Percentiles rank a stretch among this genome's conserved stretches.
Conservation (phyloP, 2,329 filamentous ascomycete species). For the Karstenula rhodostoma region DNA sequence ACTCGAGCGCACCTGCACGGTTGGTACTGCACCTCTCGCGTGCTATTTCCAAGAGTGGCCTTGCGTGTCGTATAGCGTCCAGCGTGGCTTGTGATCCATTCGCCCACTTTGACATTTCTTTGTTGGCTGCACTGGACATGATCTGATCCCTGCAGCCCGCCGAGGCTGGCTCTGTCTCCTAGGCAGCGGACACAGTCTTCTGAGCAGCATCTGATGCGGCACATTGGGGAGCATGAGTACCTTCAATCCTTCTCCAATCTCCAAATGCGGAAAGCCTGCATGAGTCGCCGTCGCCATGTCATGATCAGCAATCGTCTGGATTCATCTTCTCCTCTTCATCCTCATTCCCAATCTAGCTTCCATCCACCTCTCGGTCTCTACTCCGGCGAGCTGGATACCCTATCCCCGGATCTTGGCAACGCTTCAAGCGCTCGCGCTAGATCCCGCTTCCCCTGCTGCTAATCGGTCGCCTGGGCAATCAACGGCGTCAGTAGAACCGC, state of each 20-base stretch:
- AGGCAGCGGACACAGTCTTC: background rate
- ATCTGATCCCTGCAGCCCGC: background rate
- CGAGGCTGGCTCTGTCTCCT: background rate
- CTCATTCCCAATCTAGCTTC: background rate
- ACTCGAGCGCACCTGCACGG: background rate
- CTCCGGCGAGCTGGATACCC: slow-evolving; percentile 4
- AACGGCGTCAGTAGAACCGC: slow-evolving; percentile 5
- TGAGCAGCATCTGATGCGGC: background rate
- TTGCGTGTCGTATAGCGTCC: background rate
- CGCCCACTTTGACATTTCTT: background rate
- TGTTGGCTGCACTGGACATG: background rate
- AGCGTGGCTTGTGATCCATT: background rate
- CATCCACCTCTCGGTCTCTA: slow-evolving; percentile 7
- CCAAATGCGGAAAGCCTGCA: background rate
- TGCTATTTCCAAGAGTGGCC: background rate
- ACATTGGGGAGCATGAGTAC: background rate
- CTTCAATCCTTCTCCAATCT: background rate
- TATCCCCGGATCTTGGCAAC: slow-evolving; percentile 18
- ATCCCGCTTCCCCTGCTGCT: slow-evolving; percentile 2
- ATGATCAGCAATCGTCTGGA: background rate
- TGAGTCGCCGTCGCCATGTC: background rate
- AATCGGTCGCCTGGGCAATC: background rate
- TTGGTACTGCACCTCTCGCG: background rate
- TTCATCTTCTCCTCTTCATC: background rate
- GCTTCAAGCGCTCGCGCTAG: slow-evolving; percentile 10